Evolutionary conservation across 331 rosid genomes (phyloP).

Genomic region (Quercus lobata): DNA sequence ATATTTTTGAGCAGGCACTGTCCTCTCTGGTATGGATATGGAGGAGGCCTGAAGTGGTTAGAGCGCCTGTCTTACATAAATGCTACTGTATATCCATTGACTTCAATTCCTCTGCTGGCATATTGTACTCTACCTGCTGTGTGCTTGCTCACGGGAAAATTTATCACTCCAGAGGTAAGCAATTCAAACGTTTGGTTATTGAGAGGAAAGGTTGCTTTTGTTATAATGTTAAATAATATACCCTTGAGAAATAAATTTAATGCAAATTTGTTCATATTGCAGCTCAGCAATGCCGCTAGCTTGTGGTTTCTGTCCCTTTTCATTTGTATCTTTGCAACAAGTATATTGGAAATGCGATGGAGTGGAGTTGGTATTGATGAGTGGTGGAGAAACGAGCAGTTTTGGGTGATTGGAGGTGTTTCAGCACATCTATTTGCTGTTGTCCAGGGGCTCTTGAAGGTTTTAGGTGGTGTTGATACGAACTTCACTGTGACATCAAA

Average conservation of each 20-base stretch:
- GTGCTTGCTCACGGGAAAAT: conserved; percentile 39
- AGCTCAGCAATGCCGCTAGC: conserved; percentile 31
- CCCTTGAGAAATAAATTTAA: neutral
- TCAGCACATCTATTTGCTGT: conserved; percentile 36
- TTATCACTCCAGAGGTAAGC: conserved; percentile 35
- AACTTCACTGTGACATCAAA: conserved; percentile 30
- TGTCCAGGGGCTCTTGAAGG: conserved; percentile 35
- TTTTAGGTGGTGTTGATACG: conserved; percentile 34
- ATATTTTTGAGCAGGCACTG: conserved; percentile 40
- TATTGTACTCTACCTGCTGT: conserved; percentile 38
- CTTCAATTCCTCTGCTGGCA: conserved; percentile 33
- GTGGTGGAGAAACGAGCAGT: conserved; percentile 49
- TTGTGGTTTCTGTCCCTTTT: conserved; percentile 42
- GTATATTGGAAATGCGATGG: conserved; percentile 42
- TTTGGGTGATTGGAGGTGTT: conserved; percentile 43
- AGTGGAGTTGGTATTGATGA: conserved; percentile 38
- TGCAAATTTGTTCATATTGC: conserved; percentile 1
- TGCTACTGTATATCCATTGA: conserved; percentile 38
- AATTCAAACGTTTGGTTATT: neutral
- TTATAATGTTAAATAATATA: neutral
- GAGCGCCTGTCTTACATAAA: conserved; percentile 38
- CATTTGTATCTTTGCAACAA: conserved; percentile 29
- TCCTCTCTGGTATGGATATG: conserved; percentile 47
- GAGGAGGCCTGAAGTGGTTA: conserved; percentile 40
- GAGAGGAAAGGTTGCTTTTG: neutral